Evolutionary conservation across 1,284 basidiomycete genomes (phyloP), one percentile per base, ranked within the genome.

Genomic region (Austropuccinia psidii): DNA sequence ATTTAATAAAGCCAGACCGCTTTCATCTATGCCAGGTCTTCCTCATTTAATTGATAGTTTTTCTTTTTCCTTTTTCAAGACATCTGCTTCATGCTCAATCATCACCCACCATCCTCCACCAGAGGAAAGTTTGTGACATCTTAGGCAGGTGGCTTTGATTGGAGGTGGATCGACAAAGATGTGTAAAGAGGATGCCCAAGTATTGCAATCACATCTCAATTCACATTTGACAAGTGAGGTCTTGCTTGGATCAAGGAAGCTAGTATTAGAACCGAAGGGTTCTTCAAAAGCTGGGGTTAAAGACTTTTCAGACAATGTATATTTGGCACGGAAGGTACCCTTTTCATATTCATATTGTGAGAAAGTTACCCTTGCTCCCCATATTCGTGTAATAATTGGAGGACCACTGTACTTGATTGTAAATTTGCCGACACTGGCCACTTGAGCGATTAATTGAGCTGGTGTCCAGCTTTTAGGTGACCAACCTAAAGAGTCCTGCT

Each of bases 51-150:
- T 90, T 85, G 7, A 97, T 88, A 1, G 81, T 82, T 87, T 83
- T 5, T 94, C 84, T 57, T 88, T 85, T 65, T 93, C 91, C 43
- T 90, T 87, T 29, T 87, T 87, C 2, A 91, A 85, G 70, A 88
- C 86, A 19, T 88, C 83, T 2, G 88, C 86, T 75, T 93, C 90
- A 77, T 98, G 95, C 31, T 89, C 90, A 77, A 98, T 85, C 0
- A 92, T 95, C 27, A 98, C 82, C 96, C 96, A 99, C n/a, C 97
- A 82, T 0, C 95, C 95, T 8, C 96, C 94, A 2, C 94, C 95
- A 49, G 89, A 88, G 11, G 92, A 93, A 11, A 98, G 84, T 21
- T 89, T 86, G 81, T 98, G 95, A 39, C 96, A 85, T 11, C 90
- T 87, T 21, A 98, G 84, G 75, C 90, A 93, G 0, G 89, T 87